These are phyloP conservation scores for Neofusicoccum umdonicola DNA, from an alignment of 2,329 filamentous ascomycete genomes.

Conservation along the genomic window DNA sequence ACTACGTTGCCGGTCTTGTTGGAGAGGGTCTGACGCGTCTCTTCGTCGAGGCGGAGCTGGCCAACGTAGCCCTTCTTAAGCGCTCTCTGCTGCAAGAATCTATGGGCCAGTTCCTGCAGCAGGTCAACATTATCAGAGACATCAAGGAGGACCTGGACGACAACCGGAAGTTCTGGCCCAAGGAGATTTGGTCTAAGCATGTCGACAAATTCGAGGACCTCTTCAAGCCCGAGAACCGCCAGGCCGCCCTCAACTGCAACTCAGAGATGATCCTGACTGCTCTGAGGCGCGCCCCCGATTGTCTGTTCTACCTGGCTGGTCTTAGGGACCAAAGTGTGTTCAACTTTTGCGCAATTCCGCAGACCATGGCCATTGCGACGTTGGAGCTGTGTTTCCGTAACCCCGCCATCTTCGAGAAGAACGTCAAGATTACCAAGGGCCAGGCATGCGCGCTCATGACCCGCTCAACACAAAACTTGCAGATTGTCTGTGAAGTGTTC, in stretches of 20 bases:
- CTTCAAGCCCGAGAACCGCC: conserved; percentile 75
- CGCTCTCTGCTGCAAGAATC: conserved; percentile 81
- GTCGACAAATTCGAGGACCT: conserved; percentile 87
- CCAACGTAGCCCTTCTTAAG: conserved; percentile 78
- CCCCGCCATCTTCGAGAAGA: conserved; percentile 76
- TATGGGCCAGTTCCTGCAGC: conserved; percentile 96
- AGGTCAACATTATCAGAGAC: conserved; percentile 98
- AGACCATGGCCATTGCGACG: conserved; percentile 95
- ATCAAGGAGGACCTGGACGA: conserved; percentile 87
- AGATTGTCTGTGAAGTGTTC: conserved; percentile 78
- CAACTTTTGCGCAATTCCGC: conserved; percentile 97
- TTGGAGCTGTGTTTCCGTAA: conserved; percentile 92
- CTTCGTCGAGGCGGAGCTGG: conserved; percentile 83
- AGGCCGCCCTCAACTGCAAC: conserved; percentile 77
- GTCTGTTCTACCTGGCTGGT: conserved; percentile 95
- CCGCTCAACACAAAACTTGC: conserved; percentile 87
- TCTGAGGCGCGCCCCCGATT: conserved; percentile 82
- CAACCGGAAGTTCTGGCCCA: conserved; percentile 87
- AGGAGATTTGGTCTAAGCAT: conserved; percentile 95
- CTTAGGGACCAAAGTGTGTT: conserved; percentile 95
- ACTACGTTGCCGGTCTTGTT: conserved; percentile 97
- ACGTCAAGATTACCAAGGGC: conserved; percentile 96
- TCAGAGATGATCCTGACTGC: conserved; percentile 95
- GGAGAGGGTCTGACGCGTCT: conserved; percentile 88
- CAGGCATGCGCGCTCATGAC: conserved; percentile 89